A percentile compares a stretch with the other conserved stretches of the same genome.
phyloP scores from a whole-genome alignment of 2,329 filamentous ascomycete genomes.

The Beauveria australis region DNA sequence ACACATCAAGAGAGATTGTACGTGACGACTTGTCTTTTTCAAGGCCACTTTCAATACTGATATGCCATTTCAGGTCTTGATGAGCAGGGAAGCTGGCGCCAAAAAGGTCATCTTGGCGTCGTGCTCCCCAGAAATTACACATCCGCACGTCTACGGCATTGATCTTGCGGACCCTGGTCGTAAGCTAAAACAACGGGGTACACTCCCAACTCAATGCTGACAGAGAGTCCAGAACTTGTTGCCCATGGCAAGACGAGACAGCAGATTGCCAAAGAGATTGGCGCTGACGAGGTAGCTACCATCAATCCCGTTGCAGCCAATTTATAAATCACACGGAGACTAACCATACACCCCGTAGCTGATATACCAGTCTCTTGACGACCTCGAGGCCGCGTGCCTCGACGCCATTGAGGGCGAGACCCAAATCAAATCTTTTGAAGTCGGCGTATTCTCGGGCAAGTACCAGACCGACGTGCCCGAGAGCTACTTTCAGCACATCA shows the following conservation, averaged over 20 bases:
- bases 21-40: not conserved
- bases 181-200: constrained; percentile 3
- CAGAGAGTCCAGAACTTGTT: constrained; percentile 22
- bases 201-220: not conserved
- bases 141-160: constrained; percentile 61
- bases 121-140: constrained; percentile 71
- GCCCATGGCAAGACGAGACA: constrained; percentile 27
- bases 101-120: constrained; percentile 74
- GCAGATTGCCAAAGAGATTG: constrained; percentile 35
- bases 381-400: constrained; percentile 71
- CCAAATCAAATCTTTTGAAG: constrained; percentile 62
- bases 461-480: constrained; percentile 75
- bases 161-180: constrained; percentile 27
- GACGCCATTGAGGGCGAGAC: constrained; percentile 55
- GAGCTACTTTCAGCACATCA: constrained; percentile 76
- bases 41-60: not conserved
- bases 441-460: constrained; percentile 83
- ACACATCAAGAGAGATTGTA: constrained; percentile 51
- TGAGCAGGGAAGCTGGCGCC: constrained; percentile 76
- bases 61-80: constrained; percentile 26
- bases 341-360: constrained; percentile 31
- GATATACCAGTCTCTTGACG: constrained; percentile 53
- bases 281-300: constrained; percentile 25
- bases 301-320: not conserved
- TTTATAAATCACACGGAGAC: not conserved